A percentile compares a stretch with the other conserved stretches of the same genome.
Conservation (phyloP, 768 basidiomycete species). For the Collybia sp. region DNA sequence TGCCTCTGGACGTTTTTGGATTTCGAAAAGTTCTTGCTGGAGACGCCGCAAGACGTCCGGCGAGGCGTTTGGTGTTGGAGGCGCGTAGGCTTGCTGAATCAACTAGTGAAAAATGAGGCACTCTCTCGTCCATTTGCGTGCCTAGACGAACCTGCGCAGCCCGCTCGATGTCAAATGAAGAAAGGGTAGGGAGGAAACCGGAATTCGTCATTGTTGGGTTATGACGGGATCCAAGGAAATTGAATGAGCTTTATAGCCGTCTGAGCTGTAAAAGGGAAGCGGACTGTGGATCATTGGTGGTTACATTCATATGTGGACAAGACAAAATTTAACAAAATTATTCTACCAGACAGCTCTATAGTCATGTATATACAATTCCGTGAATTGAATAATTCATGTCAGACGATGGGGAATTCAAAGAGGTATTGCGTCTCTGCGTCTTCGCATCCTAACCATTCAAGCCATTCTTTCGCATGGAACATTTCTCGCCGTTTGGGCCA, state of each 20-base stretch:
- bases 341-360: too few species aligned
- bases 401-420: too few species aligned
- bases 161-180: conserved; percentile 48
- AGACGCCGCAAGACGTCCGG: conserved; percentile 58
- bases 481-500: conserved; percentile 51
- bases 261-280: too few species aligned
- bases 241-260: too few species aligned
- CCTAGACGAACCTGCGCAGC: conserved; percentile 51
- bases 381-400: too few species aligned
- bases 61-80: conserved; percentile 38
- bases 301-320: too few species aligned
- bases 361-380: too few species aligned
- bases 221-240: too few species aligned
- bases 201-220: conserved; percentile 21
- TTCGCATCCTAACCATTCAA: conserved; percentile 61
- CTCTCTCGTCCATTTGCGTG: conserved; percentile 11
- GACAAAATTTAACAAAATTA: too few species aligned
- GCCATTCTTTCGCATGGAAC: conserved; percentile 55
- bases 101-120: conserved; percentile 35
- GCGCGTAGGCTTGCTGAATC: conserved; percentile 64
- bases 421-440: conserved; percentile 29
- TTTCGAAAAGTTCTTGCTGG: conserved; percentile 71
- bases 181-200: conserved; percentile 48
- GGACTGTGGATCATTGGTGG: too few species aligned
- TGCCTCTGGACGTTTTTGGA: conserved; percentile 72